Evolutionary conservation across 495 filamentous ascomycete genomes (phyloP), one percentile per base, ranked within the genome.

Genomic region (Talaromyces adpressus): DNA sequence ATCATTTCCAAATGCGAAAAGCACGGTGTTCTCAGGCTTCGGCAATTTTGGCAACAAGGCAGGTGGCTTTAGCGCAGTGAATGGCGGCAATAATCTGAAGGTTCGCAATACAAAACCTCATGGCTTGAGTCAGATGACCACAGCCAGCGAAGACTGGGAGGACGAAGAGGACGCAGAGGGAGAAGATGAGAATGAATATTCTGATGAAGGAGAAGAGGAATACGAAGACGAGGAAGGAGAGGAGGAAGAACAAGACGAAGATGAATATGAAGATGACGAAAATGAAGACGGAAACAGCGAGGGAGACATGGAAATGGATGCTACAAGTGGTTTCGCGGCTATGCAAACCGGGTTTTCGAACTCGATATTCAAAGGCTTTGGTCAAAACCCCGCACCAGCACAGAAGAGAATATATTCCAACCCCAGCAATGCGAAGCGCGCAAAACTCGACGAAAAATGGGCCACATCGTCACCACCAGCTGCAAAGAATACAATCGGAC

Each of bases 361-460:
- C 51, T 73, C 77, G 4, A 63, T 70, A 4, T 71, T 74, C 22
- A 68, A 75, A 27, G 62, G 70, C 12, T 32, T 12, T n/a, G 52
- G 39, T 3, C 54, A 56, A 29, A 63, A 34, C 39, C 6, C 54
- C 64, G 68, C 64, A 14, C 69, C 45, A 18, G 23, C 69, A 62
- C 74, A 72, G 60, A 79, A 79, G 63, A 63, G 73, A 7, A 77
- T 78, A 57, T 80, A 78, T 57, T 70, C 77, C 11, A 79, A 79
- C 32, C 74, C 77, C 2, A 68, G 45, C 45, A 77, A 78, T 62
- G 72, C 78, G 2, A 81, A 79, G 59, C 75, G 78, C 11, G 73
- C 78, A n/a, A 78, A 75, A 61, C 71, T 81, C 18, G 71, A 79
- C 56, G 78, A 81, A 52, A 65, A 66, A 53, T 79, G 78, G 78